Base-by-base conservation (phyloP, 257 asterid genomes). In the Solanum rostratum region DNA sequence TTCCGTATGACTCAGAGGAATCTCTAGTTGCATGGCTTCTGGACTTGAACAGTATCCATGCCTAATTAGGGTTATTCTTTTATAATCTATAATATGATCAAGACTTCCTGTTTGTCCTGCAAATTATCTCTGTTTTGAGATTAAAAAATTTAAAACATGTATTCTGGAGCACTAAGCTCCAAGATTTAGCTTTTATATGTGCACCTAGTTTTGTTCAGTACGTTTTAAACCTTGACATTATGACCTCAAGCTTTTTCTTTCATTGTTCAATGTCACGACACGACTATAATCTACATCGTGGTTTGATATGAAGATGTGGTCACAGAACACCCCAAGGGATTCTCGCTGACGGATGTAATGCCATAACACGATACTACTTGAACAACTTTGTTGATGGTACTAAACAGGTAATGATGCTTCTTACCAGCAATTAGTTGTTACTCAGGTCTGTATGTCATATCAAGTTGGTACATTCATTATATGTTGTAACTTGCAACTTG, bases 301-400 rank as follows among this genome's bases (percentile, higher is more conserved):
- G 83, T 83, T 73, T 54, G 86, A 65, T 84, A 62, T 88, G 83
- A 83, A 97, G 99, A 87, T 91, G 7, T 79, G 99, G 99, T 37
- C 90, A 87, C 86, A 89, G 99, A 76, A 95, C 98, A n/a, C 20
- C 91, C 60, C 91, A 86, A 82, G 99, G 99, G 52, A 88, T 93
- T 85, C 73, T 95, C 22, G 90, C 92, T 20, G 99, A 95, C 85
- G 89, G 95, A 52, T 85, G 91, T 89, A 92, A 87, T 88, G 94
- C 97, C 79, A 91, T 97, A 22, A 85, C 92, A 90, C 95, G 99
- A 29, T 97, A 97, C 89, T 97, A 95, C 92, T 88, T 95, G 71
- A 97, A 95, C 93, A 97, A 95, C 88, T 94, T 97, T 88, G 84
- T 91, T 83, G 99, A 97, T 79, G 99, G 99, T 84, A 90, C 95